Conservation (phyloP, 495 filamentous ascomycete genomes). For the Aspergillus avenaceus region DNA sequence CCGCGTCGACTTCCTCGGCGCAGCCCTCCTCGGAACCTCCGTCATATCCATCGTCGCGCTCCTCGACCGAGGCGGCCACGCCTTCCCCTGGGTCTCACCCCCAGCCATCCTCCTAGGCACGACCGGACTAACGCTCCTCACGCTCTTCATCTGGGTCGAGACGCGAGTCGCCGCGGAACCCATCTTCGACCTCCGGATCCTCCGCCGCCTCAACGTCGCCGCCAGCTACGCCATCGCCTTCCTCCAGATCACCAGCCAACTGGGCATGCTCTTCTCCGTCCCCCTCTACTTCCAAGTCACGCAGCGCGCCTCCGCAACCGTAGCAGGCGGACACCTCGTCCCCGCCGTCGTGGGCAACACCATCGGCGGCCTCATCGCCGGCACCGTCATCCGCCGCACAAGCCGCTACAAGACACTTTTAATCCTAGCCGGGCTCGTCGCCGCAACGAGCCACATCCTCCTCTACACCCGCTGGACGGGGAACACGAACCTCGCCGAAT, state of each 20-base stretch:
- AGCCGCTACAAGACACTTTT: slow-evolving; percentile 56
- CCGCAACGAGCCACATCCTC: slow-evolving; percentile 49
- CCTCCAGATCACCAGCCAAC: slow-evolving; percentile 54
- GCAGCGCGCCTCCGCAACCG: slow-evolving; percentile 46
- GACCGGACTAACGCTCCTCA: slow-evolving; percentile 27
- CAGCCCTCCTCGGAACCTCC: slow-evolving; percentile 42
- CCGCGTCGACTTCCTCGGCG: slow-evolving; percentile 59
- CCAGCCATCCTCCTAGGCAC: slow-evolving; percentile 16
- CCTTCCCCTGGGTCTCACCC: slow-evolving; percentile 53
- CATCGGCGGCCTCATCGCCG: slow-evolving; percentile 56
- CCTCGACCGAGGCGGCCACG: slow-evolving; percentile 56
- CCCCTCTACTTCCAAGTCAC: slow-evolving; percentile 72
- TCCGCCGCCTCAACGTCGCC: slow-evolving; percentile 51
- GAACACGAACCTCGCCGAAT: slow-evolving; percentile 54
- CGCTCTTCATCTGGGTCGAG: slow-evolving; percentile 49
- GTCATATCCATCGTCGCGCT: slow-evolving; percentile 49
- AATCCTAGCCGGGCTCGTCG: slow-evolving; percentile 45
- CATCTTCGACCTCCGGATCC: slow-evolving; percentile 56
- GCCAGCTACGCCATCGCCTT: slow-evolving; percentile 49
- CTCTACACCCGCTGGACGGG: slow-evolving; percentile 61
- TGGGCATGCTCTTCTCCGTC: slow-evolving; percentile 47
- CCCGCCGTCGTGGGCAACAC: slow-evolving; percentile 65
- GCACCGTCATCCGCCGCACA: slow-evolving; percentile 53
- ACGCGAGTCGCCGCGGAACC: slow-evolving; percentile 51
- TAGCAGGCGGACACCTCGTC: slow-evolving; percentile 57